Evolutionary conservation across 768 basidiomycete genomes (phyloP), one percentile per base, ranked within the genome.

Genomic region (Polyporus arcularius): DNA sequence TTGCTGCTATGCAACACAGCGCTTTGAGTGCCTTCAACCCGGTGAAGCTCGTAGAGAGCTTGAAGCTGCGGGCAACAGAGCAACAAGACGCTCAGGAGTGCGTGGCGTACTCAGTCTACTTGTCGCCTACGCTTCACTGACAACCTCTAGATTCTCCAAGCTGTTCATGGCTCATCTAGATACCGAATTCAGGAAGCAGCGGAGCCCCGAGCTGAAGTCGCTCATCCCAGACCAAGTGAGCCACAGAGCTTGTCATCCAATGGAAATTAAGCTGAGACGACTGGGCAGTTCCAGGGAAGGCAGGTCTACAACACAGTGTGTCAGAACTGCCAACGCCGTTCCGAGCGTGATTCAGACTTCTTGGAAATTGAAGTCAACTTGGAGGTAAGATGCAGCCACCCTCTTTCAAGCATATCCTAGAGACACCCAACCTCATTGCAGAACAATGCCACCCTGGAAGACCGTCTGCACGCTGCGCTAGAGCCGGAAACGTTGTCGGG

Each of bases 11-110:
- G 53, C 92, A 98, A 68, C 80, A 86, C 60, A 85, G 90, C 61
- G 79, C 78, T 4, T 79, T 85, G 66, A 81, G 73, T 50, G 85
- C 88, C 0, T 95, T 90, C 70, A 94, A 98, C 73, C 96, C 96
- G 0, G 75, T 78, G 15, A 89, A 87, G 62, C 82, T 98, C 14
- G 90, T 96, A 6, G 88, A 95, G 70, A 92, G 92, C 65, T 76
- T 98, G 54, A 83, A 87, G 59, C 76, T 98, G 41, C 83, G 88
- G 18, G 86, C 88, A 1, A 81, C 88, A 4, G 92, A 97, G 69
- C 96, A 98, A 70, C 96, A 98, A 74, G 96, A 98, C 76, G 95
- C 96, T 32, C 94, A 96, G 74, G 96, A 98, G 94, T 97, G 68
- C 55, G 85, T 71, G 30, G 26, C 57, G 35, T 48, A 53, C 11